Base-by-base conservation (phyloP, 495 filamentous ascomycete species). In the Tetracladium setigerum region DNA sequence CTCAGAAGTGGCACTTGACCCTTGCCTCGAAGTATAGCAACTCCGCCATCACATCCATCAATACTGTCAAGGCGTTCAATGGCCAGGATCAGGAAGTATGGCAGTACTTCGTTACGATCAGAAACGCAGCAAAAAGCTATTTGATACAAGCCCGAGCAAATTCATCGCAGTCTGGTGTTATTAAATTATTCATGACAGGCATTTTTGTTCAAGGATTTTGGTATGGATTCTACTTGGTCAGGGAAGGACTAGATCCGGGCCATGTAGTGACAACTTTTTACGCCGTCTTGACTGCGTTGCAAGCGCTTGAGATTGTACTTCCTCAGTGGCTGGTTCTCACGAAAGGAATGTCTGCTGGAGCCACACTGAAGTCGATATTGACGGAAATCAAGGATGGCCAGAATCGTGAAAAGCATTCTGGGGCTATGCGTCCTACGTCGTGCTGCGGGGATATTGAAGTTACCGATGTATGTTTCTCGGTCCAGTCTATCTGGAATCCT, bases 121-220 rank as follows among this genome's bases (percentile, higher is more conserved):
- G 68, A 38, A 54, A 62, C 17, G 84, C 88, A 1, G 81, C 80
- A 22, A 61, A 61, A 17, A 74, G 74, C 35, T 95, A 90, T 60
- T 62, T 78, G 15, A 63, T 70, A 31, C 86, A 91, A 57, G 86
- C 83, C 2, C 66, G 74, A 34, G 65, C 78, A 8, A 83, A 79
- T 55, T 81, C 86, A 5, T 53, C 77, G 1, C 88, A 95, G 57
- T 77, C 86, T 46, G 78, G 82, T 1, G 74, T 86, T 38, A 72
- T 86, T 36, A 81, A 83, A 36, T 72, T 95, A 53, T 76, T 86
- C 66, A 82, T 81, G 30, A 75, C 89, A 13, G 71, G 72, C 2
- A 83, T 97, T 66, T 95, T 97, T 46, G 84, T 95, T 1, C 78
- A 89, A 54, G 91, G 90, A 0, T 96, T 98, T 55, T 96, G 86